Evolutionary conservation across 2,329 filamentous ascomycete genomes (phyloP), one percentile per base, ranked within the genome.

Genomic region (Paecilomyces fulvus): DNA sequence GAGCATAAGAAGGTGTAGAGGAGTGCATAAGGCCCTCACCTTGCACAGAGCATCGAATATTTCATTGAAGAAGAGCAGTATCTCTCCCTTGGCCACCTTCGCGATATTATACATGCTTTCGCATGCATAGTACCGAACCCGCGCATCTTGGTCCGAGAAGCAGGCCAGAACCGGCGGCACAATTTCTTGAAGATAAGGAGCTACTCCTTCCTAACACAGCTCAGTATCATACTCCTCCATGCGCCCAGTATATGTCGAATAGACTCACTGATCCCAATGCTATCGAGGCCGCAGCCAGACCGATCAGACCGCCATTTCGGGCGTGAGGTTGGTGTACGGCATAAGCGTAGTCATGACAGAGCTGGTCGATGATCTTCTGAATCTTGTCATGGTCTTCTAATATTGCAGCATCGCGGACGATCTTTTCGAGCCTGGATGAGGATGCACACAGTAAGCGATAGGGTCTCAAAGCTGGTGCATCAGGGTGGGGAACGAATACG

Each of bases 21-120:
- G 5, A 10, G 55, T 51, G 9, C 51, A 23, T 33, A 52, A 17
- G 14, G 17, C 30, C 58, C 75, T 60, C 77, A 95, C 91, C 83
- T 96, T 97, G 78, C 92, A 96, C 55, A 99, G 79, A 21, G 94
- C 91, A 76, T 99, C 94, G 69, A 99, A 99, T 61, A 99, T 94
- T 67, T 95, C 89, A 75, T 99, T 99, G 75, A 99, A 99, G 78
- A 96, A 99, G 46, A 95, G 83, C 62, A 99, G 75, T 20, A 99
- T 94, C 74, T 99, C 94, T 37, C 95, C 94, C 75, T 99, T 99
- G 59, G 92, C 94, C 51, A 99, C 94, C 76, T 99, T 99, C 68
- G 94, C 92, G 69, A 99, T 99, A 74, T 99, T 99, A 77, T 99
- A 99, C 94, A 99, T 99, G 73, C 92, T 95, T 78, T 99, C 94